Conservation (phyloP, 2,329 filamentous ascomycete genomes). For the Aspergillus neoniger region DNA sequence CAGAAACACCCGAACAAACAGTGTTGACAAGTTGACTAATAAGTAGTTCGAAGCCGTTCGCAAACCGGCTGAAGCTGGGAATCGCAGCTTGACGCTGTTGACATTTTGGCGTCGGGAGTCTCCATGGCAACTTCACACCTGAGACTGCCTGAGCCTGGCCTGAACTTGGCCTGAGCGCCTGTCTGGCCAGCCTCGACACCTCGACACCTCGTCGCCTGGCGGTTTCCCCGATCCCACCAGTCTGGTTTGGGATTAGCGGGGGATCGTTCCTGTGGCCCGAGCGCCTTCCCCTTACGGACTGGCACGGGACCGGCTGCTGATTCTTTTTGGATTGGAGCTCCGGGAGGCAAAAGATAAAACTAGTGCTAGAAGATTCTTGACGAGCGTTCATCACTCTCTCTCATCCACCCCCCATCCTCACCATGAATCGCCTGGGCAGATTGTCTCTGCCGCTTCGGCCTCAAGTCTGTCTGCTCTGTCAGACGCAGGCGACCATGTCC, state of each 20-base stretch:
- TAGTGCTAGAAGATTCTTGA: not conserved
- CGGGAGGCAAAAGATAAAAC: not conserved
- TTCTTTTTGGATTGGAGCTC: conserved; percentile 7
- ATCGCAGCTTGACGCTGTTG: conserved; percentile 25
- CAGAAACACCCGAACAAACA: not conserved
- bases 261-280: conserved; percentile 14
- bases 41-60: conserved; percentile 2
- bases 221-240: conserved; percentile 19
- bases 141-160: not conserved
- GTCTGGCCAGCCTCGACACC: not conserved
- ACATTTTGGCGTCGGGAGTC: conserved; percentile 34
- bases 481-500: conserved; percentile 25
- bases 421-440: conserved; percentile 27
- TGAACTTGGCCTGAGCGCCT: not conserved
- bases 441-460: conserved; percentile 32
- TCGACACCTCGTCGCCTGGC: conserved; percentile 17
- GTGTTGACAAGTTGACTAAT: not conserved
- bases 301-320: conserved; percentile 5
- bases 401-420: conserved; percentile 3
- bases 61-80: not conserved
- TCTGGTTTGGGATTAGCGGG: conserved; percentile 12
- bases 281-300: conserved; percentile 11
- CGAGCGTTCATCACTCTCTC: conserved; percentile 1
- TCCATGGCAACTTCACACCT: conserved; percentile 32
- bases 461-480: conserved; percentile 38